Conservation (phyloP, 2,329 filamentous ascomycete species). For the Sphaerostilbella broomeana region DNA sequence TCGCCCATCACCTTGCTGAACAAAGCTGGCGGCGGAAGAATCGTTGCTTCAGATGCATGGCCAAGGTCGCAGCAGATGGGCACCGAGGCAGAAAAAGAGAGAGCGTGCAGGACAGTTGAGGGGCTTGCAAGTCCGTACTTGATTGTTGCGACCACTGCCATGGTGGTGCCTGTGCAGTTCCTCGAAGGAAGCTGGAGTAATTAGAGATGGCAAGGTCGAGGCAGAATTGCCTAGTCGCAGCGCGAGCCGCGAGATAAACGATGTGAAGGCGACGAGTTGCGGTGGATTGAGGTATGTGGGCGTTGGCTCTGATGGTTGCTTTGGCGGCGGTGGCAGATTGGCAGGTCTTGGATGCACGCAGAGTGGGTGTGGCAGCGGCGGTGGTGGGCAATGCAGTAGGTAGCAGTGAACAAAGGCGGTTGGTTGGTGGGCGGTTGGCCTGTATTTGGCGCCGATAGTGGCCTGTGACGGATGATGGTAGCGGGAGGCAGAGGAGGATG, state of each 20-base stretch:
- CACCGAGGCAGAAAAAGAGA: constrained; percentile 6
- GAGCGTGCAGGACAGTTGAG: constrained; percentile 14
- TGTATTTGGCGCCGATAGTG: constrained; percentile 1
- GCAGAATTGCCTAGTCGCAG: constrained; percentile 18
- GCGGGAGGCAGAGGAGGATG: neutral
- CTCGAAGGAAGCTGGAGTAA: constrained; percentile 29
- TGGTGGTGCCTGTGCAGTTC: constrained; percentile 35
- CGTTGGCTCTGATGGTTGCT: constrained; percentile 9
- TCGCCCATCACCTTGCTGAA: constrained; percentile 8
- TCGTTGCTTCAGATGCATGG: neutral
- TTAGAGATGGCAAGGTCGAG: constrained; percentile 11
- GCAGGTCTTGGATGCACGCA: too few relatives aligned
- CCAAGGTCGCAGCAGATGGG: constrained; percentile 4
- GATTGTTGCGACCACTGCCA: constrained; percentile 58
- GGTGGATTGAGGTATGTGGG: constrained; percentile 11
- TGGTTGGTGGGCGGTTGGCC: constrained; percentile 1
- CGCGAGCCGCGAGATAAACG: constrained; percentile 17
- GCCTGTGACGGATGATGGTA: constrained; percentile 3
- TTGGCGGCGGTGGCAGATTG: constrained; percentile 7
- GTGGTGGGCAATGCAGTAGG: too few relatives aligned
- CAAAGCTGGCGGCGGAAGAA: constrained; percentile 3
- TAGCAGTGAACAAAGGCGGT: constrained; percentile 6
- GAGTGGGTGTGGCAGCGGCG: neutral
- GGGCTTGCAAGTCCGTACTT: constrained; percentile 42
- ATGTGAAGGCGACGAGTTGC: constrained; percentile 10